Evolutionary conservation across 2,329 filamentous ascomycete genomes (phyloP), one percentile per base, ranked within the genome.

Genomic region (Colletotrichum costaricense): DNA sequence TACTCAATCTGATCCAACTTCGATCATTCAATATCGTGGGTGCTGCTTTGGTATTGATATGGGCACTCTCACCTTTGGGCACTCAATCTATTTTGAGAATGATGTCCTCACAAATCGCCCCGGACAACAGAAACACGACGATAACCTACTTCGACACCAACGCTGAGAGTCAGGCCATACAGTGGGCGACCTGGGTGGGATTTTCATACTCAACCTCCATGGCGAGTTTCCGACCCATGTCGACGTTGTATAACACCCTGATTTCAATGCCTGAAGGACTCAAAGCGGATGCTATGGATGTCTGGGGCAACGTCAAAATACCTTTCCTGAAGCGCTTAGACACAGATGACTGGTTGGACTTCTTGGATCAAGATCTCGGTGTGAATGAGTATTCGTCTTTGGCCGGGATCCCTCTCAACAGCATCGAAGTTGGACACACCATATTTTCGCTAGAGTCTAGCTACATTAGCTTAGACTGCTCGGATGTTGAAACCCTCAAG

Each of bases 1-100:
- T 81, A 14, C 62, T 71, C 2, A 80, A 80, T 7, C 76, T 79
- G 56, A 55, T 79, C 14, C 72, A 76, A 49, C 75, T 81, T 14
- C 71, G 76, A 28, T 75, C 76, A 5, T 74, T 79, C 58, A 80
- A 80, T 65, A 22, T 77, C 2, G 74, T 81, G 19, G 77, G 75
- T 3, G 5, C 79, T 2, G 67, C 57, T 0, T 60, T 81, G 9
- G 54, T 80, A 16, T 5, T 79, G 1, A 46, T 79, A 16, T 81
- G 80, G 80, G 72, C 75, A 9, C 74, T 80, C 9, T 81, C 80
- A 4, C 79, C 80, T 63, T 81, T 42, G 4, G 80, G 79, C 5
- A 74, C 76, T 19, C 80, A 81, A 69, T 76, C 79, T 0, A 65
- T 78, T 9, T 63, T 81, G 33, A 78, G 78, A 7, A 62, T 66